phyloP scores from a whole-genome alignment of 176 grass and related monocot species.

The Phoenix roebelenii region DNA sequence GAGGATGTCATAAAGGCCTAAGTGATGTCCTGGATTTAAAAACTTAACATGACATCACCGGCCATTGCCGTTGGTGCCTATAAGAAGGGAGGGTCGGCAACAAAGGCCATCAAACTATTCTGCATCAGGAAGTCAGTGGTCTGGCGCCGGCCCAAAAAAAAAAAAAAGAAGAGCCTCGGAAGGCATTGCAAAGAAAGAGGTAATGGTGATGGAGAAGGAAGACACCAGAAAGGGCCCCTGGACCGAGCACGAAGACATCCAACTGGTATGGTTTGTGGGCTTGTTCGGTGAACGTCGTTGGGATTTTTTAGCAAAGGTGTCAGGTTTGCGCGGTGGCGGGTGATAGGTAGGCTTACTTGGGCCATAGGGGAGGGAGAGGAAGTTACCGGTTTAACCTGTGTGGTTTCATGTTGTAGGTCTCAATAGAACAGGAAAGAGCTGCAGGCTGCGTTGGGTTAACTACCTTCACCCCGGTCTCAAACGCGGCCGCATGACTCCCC shows the following conservation, averaged over 20 bases:
- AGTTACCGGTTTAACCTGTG: not conserved
- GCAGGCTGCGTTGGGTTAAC: constrained; percentile 81
- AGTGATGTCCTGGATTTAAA: too few relatives aligned
- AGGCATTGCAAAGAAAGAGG: too few relatives aligned
- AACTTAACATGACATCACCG: too few relatives aligned
- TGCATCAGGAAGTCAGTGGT: too few relatives aligned
- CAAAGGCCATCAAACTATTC: too few relatives aligned
- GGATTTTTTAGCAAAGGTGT: constrained; percentile 99
- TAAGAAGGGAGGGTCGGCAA: too few relatives aligned
- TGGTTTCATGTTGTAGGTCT: constrained; percentile 45
- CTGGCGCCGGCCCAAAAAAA: too few relatives aligned
- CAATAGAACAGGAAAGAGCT: constrained; percentile 84
- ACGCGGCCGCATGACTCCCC: constrained; percentile 68
- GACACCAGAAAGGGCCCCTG: constrained; percentile 68
- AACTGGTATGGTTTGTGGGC: constrained; percentile 99
- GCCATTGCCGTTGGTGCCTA: too few relatives aligned
- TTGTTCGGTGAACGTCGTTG: constrained; percentile 99
- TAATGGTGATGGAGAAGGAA: not conserved
- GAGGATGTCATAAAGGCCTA: too few relatives aligned
- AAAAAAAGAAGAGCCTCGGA: too few relatives aligned
- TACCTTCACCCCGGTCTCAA: constrained; percentile 84
- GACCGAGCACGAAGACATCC: constrained; percentile 93
- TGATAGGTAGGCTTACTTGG: constrained; percentile 15
- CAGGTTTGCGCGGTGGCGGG: constrained; percentile 99
- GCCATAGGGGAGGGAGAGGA: not conserved